These are phyloP conservation scores for Melastoma malabathricum DNA, from an alignment of 345 rosid species.

Conservation along the genomic window DNA sequence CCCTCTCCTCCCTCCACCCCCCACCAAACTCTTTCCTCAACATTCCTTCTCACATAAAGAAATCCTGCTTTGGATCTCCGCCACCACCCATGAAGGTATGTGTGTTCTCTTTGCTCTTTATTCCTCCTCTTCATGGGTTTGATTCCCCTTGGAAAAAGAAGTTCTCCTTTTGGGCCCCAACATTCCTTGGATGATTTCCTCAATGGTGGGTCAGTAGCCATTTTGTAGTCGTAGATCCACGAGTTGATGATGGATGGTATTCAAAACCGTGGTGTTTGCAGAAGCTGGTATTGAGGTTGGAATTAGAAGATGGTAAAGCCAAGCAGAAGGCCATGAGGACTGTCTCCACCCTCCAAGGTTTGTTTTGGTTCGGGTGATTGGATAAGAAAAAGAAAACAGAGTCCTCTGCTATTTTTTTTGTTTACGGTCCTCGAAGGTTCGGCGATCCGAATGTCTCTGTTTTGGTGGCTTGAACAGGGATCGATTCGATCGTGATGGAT, in stretches of 20 bases:
- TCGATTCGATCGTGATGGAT: conserved; percentile 74
- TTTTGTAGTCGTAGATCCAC: not conserved
- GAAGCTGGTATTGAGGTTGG: conserved; percentile 72
- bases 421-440: not conserved
- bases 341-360: conserved; percentile 77
- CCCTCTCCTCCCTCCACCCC: not conserved
- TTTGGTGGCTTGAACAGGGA: conserved; percentile 26
- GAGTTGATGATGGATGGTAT: conserved; percentile 6
- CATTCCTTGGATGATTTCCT: too few species aligned
- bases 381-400: conserved; percentile 12
- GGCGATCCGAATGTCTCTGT: too few species aligned
- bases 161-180: too few species aligned
- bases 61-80: too few species aligned
- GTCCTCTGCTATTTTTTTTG: not conserved
- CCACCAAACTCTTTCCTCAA: not conserved
- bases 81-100: too few species aligned
- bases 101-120: too few species aligned
- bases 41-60: too few species aligned
- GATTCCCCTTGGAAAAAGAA: too few species aligned
- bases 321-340: conserved; percentile 85
- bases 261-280: conserved; percentile 24
- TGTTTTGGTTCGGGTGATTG: conserved; percentile 3
- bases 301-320: conserved; percentile 57
- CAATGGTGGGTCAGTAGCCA: not conserved
- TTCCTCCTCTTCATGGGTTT: too few species aligned